Conservation (phyloP, 306 rosid genomes). For the Cucumis melo region DNA sequence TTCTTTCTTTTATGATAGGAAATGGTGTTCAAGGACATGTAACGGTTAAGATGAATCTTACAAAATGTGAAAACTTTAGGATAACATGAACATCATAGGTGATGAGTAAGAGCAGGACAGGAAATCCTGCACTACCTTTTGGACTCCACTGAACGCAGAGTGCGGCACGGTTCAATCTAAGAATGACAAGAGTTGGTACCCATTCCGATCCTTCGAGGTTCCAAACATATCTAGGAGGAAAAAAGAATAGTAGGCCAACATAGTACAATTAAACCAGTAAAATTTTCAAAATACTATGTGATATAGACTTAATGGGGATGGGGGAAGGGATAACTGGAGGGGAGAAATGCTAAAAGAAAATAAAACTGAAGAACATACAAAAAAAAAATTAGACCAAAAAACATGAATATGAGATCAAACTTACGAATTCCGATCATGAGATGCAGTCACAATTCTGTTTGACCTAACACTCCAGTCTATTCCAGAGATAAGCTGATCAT, state of each 20-base stretch:
- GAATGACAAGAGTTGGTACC: conserved; percentile 92
- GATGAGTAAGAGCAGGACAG: conserved; percentile 3
- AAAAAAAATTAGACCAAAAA: not conserved
- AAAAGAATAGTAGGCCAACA: not conserved
- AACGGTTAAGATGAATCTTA: not conserved
- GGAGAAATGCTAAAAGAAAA: not conserved
- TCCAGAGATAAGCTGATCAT: conserved; percentile 86
- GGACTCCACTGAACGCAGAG: conserved; percentile 98
- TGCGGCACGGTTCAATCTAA: conserved; percentile 93
- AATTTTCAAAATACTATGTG: not conserved
- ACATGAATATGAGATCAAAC: conserved; percentile 21
- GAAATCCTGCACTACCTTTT: conserved; percentile 41
- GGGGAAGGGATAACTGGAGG: not conserved
- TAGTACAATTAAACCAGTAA: not conserved
- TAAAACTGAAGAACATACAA: not conserved
- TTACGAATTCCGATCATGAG: conserved; percentile 97
- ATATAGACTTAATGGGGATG: not conserved
- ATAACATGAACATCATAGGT: not conserved
- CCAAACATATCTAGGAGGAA: conserved; percentile 70
- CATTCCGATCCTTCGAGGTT: conserved; percentile 85
- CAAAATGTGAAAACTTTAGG: not conserved
- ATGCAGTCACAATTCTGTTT: conserved; percentile 85
- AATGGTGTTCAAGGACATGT: not conserved
- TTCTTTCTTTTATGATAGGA: not conserved
- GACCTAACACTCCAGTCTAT: conserved; percentile 83